A percentile compares a stretch with the other conserved stretches of the same genome.
Evolutionary conservation across 192 early-diverging fungal genomes (phyloP).

Genomic region (Entophlyctis luteolus): DNA sequence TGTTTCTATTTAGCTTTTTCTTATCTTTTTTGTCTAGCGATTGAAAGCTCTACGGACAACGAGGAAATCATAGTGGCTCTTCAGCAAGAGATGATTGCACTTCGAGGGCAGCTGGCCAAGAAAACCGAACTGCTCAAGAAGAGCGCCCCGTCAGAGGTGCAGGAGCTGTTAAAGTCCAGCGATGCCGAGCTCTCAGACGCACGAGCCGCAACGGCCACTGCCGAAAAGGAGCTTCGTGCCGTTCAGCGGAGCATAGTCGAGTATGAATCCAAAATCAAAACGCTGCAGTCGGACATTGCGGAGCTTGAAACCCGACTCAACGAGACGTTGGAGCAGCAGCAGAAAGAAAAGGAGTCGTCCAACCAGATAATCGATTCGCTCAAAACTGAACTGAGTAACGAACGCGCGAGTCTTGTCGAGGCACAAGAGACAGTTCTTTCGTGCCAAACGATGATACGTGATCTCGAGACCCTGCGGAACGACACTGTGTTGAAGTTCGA

Average conservation of each 20-base stretch:
- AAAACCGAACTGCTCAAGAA: conserved; percentile 17
- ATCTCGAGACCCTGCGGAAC: conserved; percentile 11
- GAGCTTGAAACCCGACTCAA: conserved; percentile 2
- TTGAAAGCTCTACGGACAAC: conserved; percentile 12
- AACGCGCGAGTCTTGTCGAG: conserved; percentile 11
- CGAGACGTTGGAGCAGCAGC: not conserved
- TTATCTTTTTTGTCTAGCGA: not conserved
- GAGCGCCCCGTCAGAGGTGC: conserved; percentile 16
- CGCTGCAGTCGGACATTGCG: conserved; percentile 8
- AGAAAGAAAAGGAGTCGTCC: not conserved
- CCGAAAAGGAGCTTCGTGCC: conserved; percentile 21
- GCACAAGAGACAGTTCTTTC: conserved; percentile 16
- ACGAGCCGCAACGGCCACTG: not conserved
- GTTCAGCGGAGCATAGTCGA: conserved; percentile 9
- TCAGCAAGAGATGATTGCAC: conserved; percentile 22
- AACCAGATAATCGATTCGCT: not conserved
- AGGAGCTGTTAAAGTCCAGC: conserved; percentile 18
- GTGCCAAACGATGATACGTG: conserved; percentile 24
- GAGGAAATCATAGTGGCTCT: conserved; percentile 24
- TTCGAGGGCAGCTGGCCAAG: conserved; percentile 19
- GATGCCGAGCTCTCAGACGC: conserved; percentile 15
- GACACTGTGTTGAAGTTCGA: conserved; percentile 20
- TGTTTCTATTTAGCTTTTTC: not conserved
- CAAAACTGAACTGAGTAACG: not conserved
- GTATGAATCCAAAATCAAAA: conserved; percentile 4